Evolutionary conservation across 352 stramenopile species (phyloP), one percentile per base, ranked within the genome.

Genomic region (Phytophthora pini): DNA sequence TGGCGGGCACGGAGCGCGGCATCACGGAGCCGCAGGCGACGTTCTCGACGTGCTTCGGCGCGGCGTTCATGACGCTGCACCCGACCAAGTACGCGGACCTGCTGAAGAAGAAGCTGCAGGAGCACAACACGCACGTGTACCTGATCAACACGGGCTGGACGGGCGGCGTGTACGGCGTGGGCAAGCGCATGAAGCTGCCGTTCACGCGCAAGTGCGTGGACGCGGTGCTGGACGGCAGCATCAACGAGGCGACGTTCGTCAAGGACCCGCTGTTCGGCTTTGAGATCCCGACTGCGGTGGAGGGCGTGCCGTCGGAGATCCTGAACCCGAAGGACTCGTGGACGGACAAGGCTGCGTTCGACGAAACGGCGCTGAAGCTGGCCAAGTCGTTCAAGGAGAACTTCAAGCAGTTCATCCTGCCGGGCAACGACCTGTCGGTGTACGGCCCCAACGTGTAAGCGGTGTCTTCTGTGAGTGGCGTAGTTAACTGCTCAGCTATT

Each of bases 1-100:
- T 99, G 61, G 97, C 97, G 32, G 97, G 97, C 66, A 99, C 97
- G 22, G 97, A 99, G 79, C 89, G 96, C 53, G 97, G 97, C 53
- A 88, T 99, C 56, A 98, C 86, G 38, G 96, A 99, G 75, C 97
- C 97, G 10, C 84, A 82, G 58, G 97, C 17, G 17, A 20, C 17
- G 17, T 20, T 20, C 17, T 20, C 17, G 17, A 20, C 17, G 17
- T 20, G 17, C 17, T 20, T 20, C 17, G 17, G 17, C 0, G 17
- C 17, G 17, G 17, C 17, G 17, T 20, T 20, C 17, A 20, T 20
- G 17, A 20, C 17, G 17, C 17, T 20, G 17, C 17, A 20, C 17
- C 17, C 17, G 17, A 20, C 17, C 17, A 20, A 20, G 17, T 20
- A 20, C 17, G 17, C 17, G 17, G 17, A 20, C 17, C 17, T 20